Base-by-base conservation (phyloP, 2,329 filamentous ascomycete genomes). In the Colletotrichum camelliae region DNA sequence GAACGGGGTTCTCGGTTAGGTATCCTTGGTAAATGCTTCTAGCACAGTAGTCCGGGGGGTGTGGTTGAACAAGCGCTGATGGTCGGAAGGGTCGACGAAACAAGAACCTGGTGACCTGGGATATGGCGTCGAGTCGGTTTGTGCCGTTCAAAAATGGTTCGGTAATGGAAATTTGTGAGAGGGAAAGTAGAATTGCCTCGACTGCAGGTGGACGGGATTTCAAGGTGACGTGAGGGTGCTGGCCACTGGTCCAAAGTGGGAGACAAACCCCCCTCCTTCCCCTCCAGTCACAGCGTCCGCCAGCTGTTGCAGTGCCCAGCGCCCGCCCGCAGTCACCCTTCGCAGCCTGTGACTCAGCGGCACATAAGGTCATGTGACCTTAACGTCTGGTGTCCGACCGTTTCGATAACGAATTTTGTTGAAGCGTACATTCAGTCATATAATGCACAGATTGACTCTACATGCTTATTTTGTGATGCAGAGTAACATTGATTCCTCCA, bases 171-270 rank as follows among this genome's bases (percentile, higher is more conserved):
- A 55, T 69, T 75, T 74, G 64, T 65, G 58, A 76, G 65, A 76
- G 65, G 64, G 48, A 69, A 43, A 62, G 55, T 7, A 24, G 70
- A 76, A 27, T 55, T 65, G 70, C 64, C 48, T 64, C 21, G 35
- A 37, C 67, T 62, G 70, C 70, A 65, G 64, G 39, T 60, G 70
- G 58, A 70, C 39, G 37, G 65, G 58, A 76, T 76, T 75, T 48
- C 70, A 48, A 66, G 58, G 73, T 76, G 74, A 76, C 74, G 74
- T 76, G 74, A 74, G 70, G 57, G 64, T 64, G 68, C 68, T 72
- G 27, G 57, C 43, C 43, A 52, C 43, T 52, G 43, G 43, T 52
- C 43, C 43, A 52, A 52, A 52, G 43, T 52, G 62, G 31, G 58
- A 66, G 69, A 62, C 48, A 65, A 73, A 65, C 18, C 24, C 67